These are phyloP conservation scores for Hamiltosporidium magnivora DNA, from an alignment of 371 early-diverging fungal genomes.

Conservation along the genomic window DNA sequence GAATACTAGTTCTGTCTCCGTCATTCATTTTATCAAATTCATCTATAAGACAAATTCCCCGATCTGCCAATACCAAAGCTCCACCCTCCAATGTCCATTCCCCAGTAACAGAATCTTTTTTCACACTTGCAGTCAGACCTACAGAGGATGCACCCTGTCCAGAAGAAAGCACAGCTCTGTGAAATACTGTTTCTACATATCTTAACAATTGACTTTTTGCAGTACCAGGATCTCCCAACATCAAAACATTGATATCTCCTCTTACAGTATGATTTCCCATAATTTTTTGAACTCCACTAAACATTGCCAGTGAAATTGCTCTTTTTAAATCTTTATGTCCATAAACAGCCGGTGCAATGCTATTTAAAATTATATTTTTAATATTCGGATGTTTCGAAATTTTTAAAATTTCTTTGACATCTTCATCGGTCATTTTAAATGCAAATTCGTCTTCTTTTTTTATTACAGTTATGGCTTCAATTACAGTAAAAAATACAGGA, in stretches of 20 bases:
- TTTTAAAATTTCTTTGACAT: conserved; percentile 66
- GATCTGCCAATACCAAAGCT: conserved; percentile 90
- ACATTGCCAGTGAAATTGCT: conserved; percentile 79
- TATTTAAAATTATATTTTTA: conserved; percentile 71
- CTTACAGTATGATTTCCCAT: conserved; percentile 60
- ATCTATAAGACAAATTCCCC: conserved; percentile 89
- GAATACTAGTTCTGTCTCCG: conserved; percentile 76
- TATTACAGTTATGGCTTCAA: conserved; percentile 78
- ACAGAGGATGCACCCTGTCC: conserved; percentile 97
- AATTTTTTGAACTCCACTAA: conserved; percentile 88
- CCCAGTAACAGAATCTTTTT: conserved; percentile 79
- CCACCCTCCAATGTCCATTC: conserved; percentile 99
- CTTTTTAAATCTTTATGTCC: conserved; percentile 94
- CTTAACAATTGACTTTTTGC: conserved; percentile 97
- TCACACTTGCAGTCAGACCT: conserved; percentile 92
- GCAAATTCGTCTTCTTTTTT: conserved; percentile 72
- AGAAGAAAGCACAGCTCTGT: conserved; percentile 87
- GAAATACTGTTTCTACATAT: conserved; percentile 81
- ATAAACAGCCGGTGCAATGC: conserved; percentile 93
- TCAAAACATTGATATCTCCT: conserved; percentile 93
- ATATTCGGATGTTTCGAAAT: conserved; percentile 69
- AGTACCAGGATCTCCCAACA: conserved; percentile 97
- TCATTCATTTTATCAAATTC: conserved; percentile 99
- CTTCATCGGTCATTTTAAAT: conserved; percentile 73
- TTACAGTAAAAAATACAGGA: conserved; percentile 84